Conservation (phyloP, 1,284 basidiomycete species). For the Ceratobasidium sp. region DNA sequence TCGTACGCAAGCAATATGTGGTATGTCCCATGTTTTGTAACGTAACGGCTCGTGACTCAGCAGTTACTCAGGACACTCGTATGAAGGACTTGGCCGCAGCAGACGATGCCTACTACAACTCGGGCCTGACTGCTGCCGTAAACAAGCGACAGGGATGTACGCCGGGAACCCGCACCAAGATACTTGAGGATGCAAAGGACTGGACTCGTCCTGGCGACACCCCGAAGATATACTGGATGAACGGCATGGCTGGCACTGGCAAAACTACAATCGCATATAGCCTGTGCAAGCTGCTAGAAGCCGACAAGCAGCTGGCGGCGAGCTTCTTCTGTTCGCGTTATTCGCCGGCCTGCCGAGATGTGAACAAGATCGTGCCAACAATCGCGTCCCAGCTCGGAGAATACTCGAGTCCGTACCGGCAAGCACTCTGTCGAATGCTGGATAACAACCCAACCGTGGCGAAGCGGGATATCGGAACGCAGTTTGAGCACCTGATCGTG, state of each 20-base stretch:
- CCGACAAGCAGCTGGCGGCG: neutral
- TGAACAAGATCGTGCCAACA: conserved; percentile 25
- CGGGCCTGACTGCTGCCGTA: neutral
- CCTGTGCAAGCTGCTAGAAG: neutral
- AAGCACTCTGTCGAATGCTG: neutral
- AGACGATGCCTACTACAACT: neutral
- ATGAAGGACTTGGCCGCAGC: neutral
- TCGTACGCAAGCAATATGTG: neutral
- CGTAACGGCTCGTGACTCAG: neutral
- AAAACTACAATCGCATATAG: conserved; percentile 22
- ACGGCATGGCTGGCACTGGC: conserved; percentile 23
- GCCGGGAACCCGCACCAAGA: neutral
- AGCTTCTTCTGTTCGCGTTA: conserved; percentile 44
- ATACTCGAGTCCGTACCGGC: neutral
- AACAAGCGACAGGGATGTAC: neutral
- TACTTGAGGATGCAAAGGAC: neutral
- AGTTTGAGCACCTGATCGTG: conserved; percentile 32
- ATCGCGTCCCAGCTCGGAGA: conserved; percentile 36
- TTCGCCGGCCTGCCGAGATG: conserved; percentile 15
- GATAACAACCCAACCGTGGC: neutral
- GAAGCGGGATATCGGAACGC: neutral
- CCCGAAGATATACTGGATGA: conserved; percentile 4
- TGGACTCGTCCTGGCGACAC: neutral
- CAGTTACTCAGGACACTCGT: neutral
- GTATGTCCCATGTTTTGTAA: neutral